These are phyloP conservation scores for Acrodontium crateriforme DNA, from an alignment of 2,329 filamentous ascomycete genomes.

Conservation along the genomic window DNA sequence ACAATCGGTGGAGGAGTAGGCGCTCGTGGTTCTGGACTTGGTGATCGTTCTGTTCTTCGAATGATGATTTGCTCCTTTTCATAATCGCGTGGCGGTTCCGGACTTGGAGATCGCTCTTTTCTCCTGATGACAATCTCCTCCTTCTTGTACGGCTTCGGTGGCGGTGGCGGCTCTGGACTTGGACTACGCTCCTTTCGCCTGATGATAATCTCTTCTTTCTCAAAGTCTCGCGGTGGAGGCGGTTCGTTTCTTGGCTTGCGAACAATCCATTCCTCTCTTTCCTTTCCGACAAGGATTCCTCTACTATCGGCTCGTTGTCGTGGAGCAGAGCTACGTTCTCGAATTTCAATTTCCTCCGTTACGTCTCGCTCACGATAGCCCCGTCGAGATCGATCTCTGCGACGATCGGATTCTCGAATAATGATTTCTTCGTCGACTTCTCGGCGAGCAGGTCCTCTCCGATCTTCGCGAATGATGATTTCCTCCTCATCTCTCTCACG, in stretches of 20 bases:
- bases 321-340: constrained; percentile 21
- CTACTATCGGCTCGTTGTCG: constrained; percentile 18
- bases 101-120: constrained; percentile 24
- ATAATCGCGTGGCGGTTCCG: constrained; percentile 16
- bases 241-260: constrained; percentile 15
- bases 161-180: constrained; percentile 36
- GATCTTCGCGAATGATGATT: constrained; percentile 26
- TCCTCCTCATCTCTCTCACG: constrained; percentile 11
- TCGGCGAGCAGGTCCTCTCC: too few species aligned
- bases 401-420: too few species aligned
- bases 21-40: constrained; percentile 32
- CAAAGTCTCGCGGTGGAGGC: background rate
- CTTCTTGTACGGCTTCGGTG: too few species aligned
- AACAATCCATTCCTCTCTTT: constrained; percentile 24
- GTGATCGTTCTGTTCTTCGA: constrained; percentile 8
- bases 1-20: constrained; percentile 44
- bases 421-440: too few species aligned
- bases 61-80: background rate
- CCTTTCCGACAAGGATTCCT: constrained; percentile 22
- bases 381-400: constrained; percentile 5
- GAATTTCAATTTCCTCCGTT: constrained; percentile 22
- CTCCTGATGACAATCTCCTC: constrained; percentile 35
- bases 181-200: constrained; percentile 15
- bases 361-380: too few species aligned
- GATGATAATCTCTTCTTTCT: background rate